A percentile compares a stretch with the other conserved stretches of the same genome.
phyloP scores from a whole-genome alignment of 306 rosid species.

The Pyrus pyrifolia region DNA sequence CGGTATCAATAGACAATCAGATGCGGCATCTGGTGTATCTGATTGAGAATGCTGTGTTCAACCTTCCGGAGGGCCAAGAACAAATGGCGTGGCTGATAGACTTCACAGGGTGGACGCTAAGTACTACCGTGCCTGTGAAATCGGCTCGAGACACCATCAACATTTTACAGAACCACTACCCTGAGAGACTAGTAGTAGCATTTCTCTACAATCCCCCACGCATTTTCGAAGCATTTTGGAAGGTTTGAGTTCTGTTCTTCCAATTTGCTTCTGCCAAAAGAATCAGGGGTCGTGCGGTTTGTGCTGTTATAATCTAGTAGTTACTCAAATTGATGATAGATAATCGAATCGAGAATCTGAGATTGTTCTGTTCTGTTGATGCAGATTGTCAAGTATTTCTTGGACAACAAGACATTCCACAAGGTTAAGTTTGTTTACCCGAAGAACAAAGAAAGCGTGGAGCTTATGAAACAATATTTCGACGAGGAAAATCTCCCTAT shows the following conservation, averaged over 20 bases:
- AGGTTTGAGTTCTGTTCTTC: conserved; percentile 21
- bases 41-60: conserved; percentile 61
- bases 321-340: not conserved
- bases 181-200: conserved; percentile 38
- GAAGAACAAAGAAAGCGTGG: conserved; percentile 67
- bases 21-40: conserved; percentile 72
- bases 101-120: conserved; percentile 41
- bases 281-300: too few species aligned
- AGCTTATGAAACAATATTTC: conserved; percentile 70
- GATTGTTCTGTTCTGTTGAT: conserved; percentile 7
- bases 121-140: conserved; percentile 36
- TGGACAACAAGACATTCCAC: conserved; percentile 80
- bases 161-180: conserved; percentile 46
- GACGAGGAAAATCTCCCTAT: conserved; percentile 82
- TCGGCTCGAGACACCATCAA: conserved; percentile 39
- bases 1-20: conserved; percentile 56
- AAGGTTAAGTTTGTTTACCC: conserved; percentile 86
- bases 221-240: conserved; percentile 44
- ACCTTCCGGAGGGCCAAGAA: conserved; percentile 59
- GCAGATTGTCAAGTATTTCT: conserved; percentile 80
- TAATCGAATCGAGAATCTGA: too few species aligned
- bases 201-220: conserved; percentile 46
- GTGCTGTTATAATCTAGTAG: not conserved
- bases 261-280: not conserved
- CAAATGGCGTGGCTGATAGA: conserved; percentile 66